A percentile compares a stretch with the other conserved stretches of the same genome.
Evolutionary conservation across 129 eudicot species (phyloP).

Genomic region (Flaveria brownii): DNA sequence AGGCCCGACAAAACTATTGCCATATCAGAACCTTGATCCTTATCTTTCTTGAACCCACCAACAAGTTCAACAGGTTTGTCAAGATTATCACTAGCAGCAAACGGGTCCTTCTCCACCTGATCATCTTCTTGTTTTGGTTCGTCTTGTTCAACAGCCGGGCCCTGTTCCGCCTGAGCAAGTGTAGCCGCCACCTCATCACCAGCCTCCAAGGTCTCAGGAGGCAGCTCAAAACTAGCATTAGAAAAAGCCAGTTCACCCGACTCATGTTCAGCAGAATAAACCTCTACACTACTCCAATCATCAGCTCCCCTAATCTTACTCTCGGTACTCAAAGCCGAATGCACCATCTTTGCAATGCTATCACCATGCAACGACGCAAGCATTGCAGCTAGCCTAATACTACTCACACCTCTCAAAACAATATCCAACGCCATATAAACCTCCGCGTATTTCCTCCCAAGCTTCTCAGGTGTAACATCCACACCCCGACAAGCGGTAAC

Average conservation of each 20-base stretch:
- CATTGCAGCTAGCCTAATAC: conserved; percentile 84
- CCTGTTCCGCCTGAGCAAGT: conserved; percentile 46
- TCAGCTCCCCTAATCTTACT: conserved; percentile 85
- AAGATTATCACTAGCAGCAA: conserved; percentile 86
- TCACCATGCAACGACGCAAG: conserved; percentile 84
- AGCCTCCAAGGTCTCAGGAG: conserved; percentile 76
- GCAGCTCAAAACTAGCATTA: conserved; percentile 63
- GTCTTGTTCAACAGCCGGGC: conserved; percentile 43
- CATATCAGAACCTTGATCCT: conserved; percentile 56
- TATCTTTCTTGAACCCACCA: conserved; percentile 88
- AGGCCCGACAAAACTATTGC: conserved; percentile 80
- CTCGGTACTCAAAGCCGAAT: conserved; percentile 79
- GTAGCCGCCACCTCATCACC: conserved; percentile 85
- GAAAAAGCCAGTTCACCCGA: conserved; percentile 60
- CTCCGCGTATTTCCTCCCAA: conserved; percentile 77
- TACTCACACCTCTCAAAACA: conserved; percentile 82
- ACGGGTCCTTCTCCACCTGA: conserved; percentile 63
- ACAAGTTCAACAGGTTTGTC: conserved; percentile 74
- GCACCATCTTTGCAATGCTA: conserved; percentile 88
- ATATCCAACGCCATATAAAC: conserved; percentile 92
- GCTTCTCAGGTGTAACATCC: conserved; percentile 82
- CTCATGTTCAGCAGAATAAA: conserved; percentile 62
- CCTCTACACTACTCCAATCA: conserved; percentile 61
- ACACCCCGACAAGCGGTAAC: conserved; percentile 95
- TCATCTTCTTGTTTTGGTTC: conserved; percentile 51